Percentiles rank a stretch among this genome's conserved stretches.
phyloP scores from a whole-genome alignment of 441 rosid species.

The Mallotus repandus region DNA sequence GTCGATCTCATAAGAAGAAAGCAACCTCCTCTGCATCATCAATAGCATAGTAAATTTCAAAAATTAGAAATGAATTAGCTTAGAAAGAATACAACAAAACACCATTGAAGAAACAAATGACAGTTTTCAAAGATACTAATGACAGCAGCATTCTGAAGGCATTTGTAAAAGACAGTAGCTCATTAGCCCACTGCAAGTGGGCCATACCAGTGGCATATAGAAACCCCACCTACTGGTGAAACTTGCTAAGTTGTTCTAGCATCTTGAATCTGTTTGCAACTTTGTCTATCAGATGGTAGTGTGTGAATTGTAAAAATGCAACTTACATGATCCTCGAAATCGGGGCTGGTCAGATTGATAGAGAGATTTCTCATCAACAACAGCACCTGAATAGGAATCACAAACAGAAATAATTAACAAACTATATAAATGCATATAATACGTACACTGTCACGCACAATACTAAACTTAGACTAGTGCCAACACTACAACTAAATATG shows the following conservation, averaged over 20 bases:
- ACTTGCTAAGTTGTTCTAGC: background rate
- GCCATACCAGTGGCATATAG: background rate
- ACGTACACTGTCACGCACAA: no score
- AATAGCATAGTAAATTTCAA: constrained; percentile 12
- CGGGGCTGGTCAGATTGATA: constrained; percentile 74
- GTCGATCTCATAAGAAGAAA: constrained; percentile 63
- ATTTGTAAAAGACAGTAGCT: background rate
- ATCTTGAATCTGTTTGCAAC: constrained; percentile 27
- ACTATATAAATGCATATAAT: no score
- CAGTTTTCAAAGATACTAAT: background rate
- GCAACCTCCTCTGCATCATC: constrained; percentile 72
- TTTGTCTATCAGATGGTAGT: background rate
- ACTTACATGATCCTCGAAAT: constrained; percentile 87
- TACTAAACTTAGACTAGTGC: background rate
- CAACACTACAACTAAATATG: background rate
- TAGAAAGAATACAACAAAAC: no score
- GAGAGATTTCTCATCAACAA: constrained; percentile 87
- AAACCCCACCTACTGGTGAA: background rate
- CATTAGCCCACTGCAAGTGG: background rate
- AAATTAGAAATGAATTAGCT: background rate
- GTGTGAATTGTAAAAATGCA: background rate
- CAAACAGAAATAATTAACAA: background rate
- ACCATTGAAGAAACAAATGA: background rate
- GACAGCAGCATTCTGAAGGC: constrained; percentile 3
- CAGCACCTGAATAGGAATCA: constrained; percentile 48